phyloP scores from a whole-genome alignment of 495 filamentous ascomycete genomes.

The Cairneyella variabilis region DNA sequence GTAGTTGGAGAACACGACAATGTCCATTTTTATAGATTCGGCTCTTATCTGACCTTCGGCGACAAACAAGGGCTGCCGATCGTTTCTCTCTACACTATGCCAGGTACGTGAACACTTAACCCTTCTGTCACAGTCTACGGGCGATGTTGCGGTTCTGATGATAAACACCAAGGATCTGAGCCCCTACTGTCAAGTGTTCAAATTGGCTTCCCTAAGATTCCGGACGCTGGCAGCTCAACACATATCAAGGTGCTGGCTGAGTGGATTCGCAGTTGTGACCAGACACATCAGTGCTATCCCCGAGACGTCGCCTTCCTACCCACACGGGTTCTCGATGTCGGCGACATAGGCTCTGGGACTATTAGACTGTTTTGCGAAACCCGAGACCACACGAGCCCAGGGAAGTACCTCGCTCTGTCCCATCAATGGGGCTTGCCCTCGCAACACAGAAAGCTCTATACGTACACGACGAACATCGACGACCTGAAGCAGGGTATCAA shows the following conservation, averaged over 20 bases:
- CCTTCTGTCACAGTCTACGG: neutral
- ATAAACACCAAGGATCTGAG: neutral
- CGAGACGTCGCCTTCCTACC: neutral
- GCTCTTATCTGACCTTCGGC: neutral
- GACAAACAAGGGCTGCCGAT: neutral
- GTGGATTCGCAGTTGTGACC: neutral
- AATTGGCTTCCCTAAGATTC: neutral
- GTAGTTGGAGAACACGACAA: neutral
- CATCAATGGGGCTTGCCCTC: neutral
- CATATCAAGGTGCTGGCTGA: neutral
- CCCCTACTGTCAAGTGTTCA: neutral
- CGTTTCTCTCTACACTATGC: neutral
- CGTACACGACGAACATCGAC: neutral
- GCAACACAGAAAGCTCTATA: neutral
- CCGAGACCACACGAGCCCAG: neutral
- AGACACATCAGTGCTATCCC: neutral
- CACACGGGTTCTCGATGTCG: neutral
- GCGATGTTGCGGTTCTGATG: neutral
- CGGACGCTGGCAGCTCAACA: neutral
- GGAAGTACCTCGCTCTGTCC: constrained; percentile 2
- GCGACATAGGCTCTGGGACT: neutral
- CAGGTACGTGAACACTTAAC: neutral
- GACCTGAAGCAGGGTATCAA: neutral
- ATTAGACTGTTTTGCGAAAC: neutral
- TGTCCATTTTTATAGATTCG: neutral